A percentile compares a stretch with the other conserved stretches of the same genome.
Conservation (phyloP, 108 stramenopile species). For the Cylindrotheca closterium region DNA sequence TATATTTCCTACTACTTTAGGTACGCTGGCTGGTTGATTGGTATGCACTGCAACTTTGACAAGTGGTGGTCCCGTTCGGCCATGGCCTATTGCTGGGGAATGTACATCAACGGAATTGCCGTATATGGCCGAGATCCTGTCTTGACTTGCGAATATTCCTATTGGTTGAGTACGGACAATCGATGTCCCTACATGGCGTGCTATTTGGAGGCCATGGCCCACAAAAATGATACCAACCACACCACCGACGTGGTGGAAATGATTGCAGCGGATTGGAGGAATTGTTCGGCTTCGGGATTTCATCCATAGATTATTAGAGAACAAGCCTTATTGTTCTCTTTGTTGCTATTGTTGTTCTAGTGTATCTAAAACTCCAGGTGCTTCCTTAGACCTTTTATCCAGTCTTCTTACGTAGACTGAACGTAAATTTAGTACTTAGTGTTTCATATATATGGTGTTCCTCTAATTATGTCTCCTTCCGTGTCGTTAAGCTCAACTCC, state of each 20-base stretch:
- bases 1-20: neutral
- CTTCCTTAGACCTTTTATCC: no score
- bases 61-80: slow-evolving; percentile 48
- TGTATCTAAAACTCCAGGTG: no score
- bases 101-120: slow-evolving; percentile 68
- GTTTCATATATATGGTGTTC: no score
- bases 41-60: slow-evolving; percentile 60
- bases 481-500: no score
- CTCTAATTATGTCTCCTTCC: no score
- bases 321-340: neutral
- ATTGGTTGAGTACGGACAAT: slow-evolving; percentile 44
- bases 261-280: slow-evolving; percentile 46
- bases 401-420: no score
- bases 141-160: slow-evolving; percentile 67
- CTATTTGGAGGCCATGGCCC: slow-evolving; percentile 43
- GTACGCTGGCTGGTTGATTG: slow-evolving; percentile 43
- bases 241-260: slow-evolving; percentile 24
- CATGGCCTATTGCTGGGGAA: slow-evolving; percentile 60
- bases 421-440: no score
- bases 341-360: neutral
- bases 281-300: slow-evolving; percentile 43
- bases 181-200: slow-evolving; percentile 59
- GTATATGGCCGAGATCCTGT: slow-evolving; percentile 80
- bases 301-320: slow-evolving; percentile 26
- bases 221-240: slow-evolving; percentile 17